Evolutionary conservation across 2,329 filamentous ascomycete species (phyloP), one percentile per base, ranked within the genome.

Genomic region (Pseudonectria foliicola): DNA sequence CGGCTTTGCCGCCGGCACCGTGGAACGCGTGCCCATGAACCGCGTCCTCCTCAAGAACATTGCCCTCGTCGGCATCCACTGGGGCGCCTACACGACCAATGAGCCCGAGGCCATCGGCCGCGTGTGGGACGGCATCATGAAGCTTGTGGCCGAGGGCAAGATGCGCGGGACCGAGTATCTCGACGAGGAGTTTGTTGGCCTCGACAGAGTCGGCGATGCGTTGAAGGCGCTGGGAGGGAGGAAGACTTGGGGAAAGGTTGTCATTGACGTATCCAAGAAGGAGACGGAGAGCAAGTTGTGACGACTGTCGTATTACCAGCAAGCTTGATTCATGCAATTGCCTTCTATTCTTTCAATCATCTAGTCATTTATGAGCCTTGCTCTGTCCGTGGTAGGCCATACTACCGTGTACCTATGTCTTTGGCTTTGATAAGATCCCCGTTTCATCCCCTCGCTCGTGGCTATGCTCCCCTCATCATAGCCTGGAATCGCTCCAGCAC

Each of bases 191-290:
- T 95, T 88, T 61, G 77, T 84, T 11, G 90, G 90, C 0, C 62
- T 96, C 35, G 87, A 94, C 50, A 80, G 71, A 38, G 74, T 95
- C 18, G 82, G 83, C 0, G 75, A 75, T 41, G 89, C 89, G 1
- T 60, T 96, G 51, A 70, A 81, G 50, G 84, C 84, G 3, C 63
- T 96, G 36, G 89, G 86, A 2, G 77, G 77, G 1, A 71, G 90
- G 40, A 85, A 83, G 33, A 95, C 88, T 2, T 96, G 90, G 90
- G 90, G 90, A 0, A 96, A 96, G 71, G 90, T 96, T 1, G 86
- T 95, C 2, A 81, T 95, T 13, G 86, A 86, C 62, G 70, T 96
- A 27, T 80, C 82, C 2, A 84, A 88, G 49, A 84, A 88, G 49
- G 70, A 77, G 29, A 71, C 68, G 6, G 66, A 70, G 43, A 75